phyloP scores from a whole-genome alignment of 1,284 basidiomycete species.

The Porogramme epimiltina region DNA sequence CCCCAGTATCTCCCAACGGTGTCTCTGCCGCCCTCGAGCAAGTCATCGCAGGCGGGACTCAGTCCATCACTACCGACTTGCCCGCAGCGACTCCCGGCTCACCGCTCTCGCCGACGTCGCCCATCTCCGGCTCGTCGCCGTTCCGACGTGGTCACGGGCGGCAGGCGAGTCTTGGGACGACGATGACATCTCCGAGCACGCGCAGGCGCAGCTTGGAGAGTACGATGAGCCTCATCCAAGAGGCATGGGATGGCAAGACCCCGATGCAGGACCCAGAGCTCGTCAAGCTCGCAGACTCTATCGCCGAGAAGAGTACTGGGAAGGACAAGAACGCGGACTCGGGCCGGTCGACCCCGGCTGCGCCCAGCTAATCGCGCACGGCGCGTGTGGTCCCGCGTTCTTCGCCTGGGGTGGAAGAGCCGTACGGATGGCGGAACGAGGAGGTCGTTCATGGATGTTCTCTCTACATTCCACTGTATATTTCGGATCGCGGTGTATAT shows the following conservation, averaged over 20 bases:
- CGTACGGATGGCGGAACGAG: neutral
- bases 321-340: slow-evolving; percentile 23
- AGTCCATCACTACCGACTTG: slow-evolving; percentile 3
- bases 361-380: slow-evolving; percentile 11
- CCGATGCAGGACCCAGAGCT: slow-evolving; percentile 33
- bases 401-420: neutral
- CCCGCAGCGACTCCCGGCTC: slow-evolving; percentile 24
- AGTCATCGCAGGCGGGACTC: slow-evolving; percentile 41
- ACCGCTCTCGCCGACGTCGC: slow-evolving; percentile 39
- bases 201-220: slow-evolving; percentile 92
- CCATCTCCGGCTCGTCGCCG: slow-evolving; percentile 41
- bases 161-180: slow-evolving; percentile 92
- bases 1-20: slow-evolving; percentile 53
- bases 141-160: slow-evolving; percentile 84
- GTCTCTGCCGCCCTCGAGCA: slow-evolving; percentile 54
- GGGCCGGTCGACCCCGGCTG: slow-evolving; percentile 17
- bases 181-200: slow-evolving; percentile 94
- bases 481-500: slow-evolving; percentile 23
- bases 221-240: slow-evolving; percentile 94
- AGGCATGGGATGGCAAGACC: slow-evolving; percentile 63
- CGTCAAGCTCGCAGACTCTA: slow-evolving; percentile 36
- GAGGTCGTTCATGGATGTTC: slow-evolving; percentile 9
- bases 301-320: slow-evolving; percentile 31
- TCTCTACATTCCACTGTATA: slow-evolving; percentile 24
- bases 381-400: neutral